Percentiles rank a stretch among this genome's conserved stretches.
Evolutionary conservation across 257 asterid species (phyloP).

Genomic region (Solanum bukasovii): DNA sequence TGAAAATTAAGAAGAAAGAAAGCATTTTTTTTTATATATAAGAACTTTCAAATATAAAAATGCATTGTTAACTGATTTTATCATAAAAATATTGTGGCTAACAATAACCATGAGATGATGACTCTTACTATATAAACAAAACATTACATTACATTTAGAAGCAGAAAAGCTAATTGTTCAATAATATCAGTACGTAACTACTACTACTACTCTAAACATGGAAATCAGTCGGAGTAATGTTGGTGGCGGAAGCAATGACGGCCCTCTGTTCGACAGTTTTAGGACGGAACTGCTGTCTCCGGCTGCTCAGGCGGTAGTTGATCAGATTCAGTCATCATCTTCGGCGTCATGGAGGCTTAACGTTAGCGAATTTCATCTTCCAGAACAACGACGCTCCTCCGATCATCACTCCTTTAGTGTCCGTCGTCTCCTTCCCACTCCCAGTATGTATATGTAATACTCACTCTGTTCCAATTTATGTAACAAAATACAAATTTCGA

Average conservation of each 20-base stretch:
- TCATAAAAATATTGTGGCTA: background rate
- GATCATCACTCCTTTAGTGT: background rate
- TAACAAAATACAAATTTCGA: background rate
- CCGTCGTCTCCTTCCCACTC: background rate
- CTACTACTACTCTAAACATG: background rate
- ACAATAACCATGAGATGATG: background rate
- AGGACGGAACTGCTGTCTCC: slow-evolving; percentile 5
- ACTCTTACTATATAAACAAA: background rate
- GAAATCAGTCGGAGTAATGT: background rate
- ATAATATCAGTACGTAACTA: background rate
- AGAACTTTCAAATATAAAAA: background rate
- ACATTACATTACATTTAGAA: background rate
- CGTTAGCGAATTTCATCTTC: background rate
- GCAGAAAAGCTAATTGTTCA: background rate
- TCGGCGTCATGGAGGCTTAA: background rate
- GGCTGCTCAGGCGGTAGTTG: background rate
- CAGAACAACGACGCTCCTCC: background rate
- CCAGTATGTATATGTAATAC: background rate
- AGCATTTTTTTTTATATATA: too few species aligned
- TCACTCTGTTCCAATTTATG: background rate
- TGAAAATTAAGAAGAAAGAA: too few species aligned
- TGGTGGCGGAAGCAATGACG: background rate
- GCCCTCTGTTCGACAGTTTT: background rate
- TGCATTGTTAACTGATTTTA: background rate
- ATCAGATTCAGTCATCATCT: background rate